Evolutionary conservation across 208 protist genomes (phyloP).

Genomic region (Acanthamoeba healyi): DNA sequence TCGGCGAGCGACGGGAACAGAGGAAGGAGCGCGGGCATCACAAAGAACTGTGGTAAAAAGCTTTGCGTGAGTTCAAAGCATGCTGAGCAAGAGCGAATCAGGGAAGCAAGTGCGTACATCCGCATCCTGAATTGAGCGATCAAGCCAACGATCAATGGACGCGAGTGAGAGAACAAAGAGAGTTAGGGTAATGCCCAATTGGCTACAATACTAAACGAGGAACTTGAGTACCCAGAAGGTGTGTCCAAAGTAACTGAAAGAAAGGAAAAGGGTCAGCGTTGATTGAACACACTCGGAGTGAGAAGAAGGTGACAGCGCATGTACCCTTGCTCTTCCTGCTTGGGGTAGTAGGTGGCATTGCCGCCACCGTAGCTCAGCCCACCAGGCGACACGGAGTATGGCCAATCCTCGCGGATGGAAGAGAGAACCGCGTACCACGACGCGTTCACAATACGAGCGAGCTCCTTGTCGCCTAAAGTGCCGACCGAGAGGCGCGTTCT

Average conservation of each 20-base stretch:
- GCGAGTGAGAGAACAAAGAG: background rate
- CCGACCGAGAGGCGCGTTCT: background rate
- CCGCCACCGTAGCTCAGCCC: slow-evolving; percentile 71
- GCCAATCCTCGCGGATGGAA: slow-evolving; percentile 36
- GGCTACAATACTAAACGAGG: too few species aligned
- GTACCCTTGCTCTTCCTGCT: slow-evolving; percentile 71
- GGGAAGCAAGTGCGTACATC: slow-evolving; percentile 13
- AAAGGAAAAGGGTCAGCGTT: background rate
- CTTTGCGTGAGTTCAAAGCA: background rate
- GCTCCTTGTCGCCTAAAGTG: slow-evolving; percentile 16
- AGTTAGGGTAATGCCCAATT: background rate
- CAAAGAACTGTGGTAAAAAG: slow-evolving; percentile 39
- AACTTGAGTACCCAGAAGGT: slow-evolving; percentile 71
- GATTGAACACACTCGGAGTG: background rate
- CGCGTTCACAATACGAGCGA: slow-evolving; percentile 39
- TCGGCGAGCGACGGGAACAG: slow-evolving; percentile 55
- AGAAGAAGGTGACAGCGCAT: background rate
- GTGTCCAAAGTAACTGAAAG: slow-evolving; percentile 48
- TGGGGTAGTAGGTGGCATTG: slow-evolving; percentile 72
- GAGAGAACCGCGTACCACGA: slow-evolving; percentile 63
- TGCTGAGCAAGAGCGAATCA: background rate
- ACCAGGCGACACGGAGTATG: slow-evolving; percentile 67
- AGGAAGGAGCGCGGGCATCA: slow-evolving; percentile 61
- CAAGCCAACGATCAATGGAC: background rate
- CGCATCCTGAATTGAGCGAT: background rate